phyloP scores from a whole-genome alignment of 495 filamentous ascomycete species.

The Pyrenopolyporus hunteri region DNA sequence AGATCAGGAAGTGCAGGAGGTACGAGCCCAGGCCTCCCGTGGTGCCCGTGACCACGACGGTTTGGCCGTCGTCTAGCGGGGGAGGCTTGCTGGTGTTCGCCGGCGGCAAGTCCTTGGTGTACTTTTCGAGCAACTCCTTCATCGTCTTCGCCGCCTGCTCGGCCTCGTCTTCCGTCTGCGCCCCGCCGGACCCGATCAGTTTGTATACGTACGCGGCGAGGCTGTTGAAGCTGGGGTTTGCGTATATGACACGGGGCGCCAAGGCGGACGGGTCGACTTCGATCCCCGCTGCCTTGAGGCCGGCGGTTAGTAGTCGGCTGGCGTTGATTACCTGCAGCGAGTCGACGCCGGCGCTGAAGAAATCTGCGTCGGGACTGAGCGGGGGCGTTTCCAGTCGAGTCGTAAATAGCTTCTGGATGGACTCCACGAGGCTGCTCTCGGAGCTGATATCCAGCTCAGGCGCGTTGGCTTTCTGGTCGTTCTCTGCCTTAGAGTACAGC shows the following conservation, averaged over 20 bases:
- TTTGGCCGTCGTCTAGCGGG: conserved; percentile 40
- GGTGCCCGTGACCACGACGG: conserved; percentile 62
- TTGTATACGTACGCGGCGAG: conserved; percentile 42
- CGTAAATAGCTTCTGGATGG: conserved; percentile 45
- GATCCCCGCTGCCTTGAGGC: conserved; percentile 43
- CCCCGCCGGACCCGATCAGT: conserved; percentile 14
- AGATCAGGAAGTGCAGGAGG: conserved; percentile 51
- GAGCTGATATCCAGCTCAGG: conserved; percentile 43
- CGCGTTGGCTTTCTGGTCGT: conserved; percentile 25
- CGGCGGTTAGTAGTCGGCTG: conserved; percentile 43
- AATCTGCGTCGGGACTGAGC: conserved; percentile 46
- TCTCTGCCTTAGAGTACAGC: conserved; percentile 48
- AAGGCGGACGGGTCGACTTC: conserved; percentile 40
- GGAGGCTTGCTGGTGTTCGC: conserved; percentile 26
- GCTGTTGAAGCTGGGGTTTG: conserved; percentile 42
- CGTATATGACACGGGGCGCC: conserved; percentile 49
- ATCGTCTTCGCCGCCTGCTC: conserved; percentile 5
- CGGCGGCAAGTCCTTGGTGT: conserved; percentile 40
- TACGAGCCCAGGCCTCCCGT: conserved; percentile 64
- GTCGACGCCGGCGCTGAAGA: conserved; percentile 56
- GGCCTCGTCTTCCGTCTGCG: not conserved
- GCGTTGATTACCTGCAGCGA: conserved; percentile 58
- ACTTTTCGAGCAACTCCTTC: conserved; percentile 34
- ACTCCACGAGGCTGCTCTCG: conserved; percentile 38
- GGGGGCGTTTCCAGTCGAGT: conserved; percentile 33